Percentiles rank a stretch among this genome's conserved stretches.
phyloP scores from a whole-genome alignment of 2,329 filamentous ascomycete genomes.

The Amylocarpus encephaloides region DNA sequence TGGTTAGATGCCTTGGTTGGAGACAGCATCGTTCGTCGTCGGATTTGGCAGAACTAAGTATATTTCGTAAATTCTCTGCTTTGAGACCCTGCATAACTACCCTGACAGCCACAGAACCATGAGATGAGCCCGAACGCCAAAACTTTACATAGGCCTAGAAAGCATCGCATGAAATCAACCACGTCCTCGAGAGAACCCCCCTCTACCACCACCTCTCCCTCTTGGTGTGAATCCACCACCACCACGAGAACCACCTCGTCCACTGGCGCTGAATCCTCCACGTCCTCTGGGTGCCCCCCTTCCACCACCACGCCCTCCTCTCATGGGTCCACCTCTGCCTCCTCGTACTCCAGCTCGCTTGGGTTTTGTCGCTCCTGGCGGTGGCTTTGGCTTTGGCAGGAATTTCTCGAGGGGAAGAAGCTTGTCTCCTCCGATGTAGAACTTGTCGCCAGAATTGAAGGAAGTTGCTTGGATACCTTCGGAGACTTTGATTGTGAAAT shows the following conservation, averaged over 20 bases:
- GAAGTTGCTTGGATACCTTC: slow-evolving; percentile 92
- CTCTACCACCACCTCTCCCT: slow-evolving; percentile 28
- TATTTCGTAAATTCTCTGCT: slow-evolving; percentile 5
- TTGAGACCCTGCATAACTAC: slow-evolving; percentile 7
- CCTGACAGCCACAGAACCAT: slow-evolving; percentile 10
- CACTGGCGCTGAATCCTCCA: slow-evolving; percentile 41
- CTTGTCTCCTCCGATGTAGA: slow-evolving; percentile 94
- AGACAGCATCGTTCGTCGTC: no score
- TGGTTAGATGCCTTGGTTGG: no score
- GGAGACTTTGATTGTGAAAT: slow-evolving; percentile 95
- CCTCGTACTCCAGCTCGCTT: slow-evolving; percentile 58
- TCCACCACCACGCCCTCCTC: slow-evolving; percentile 36
- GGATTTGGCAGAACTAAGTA: background rate
- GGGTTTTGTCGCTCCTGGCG: slow-evolving; percentile 60
- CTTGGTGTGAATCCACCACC: slow-evolving; percentile 28
- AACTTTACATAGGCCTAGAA: slow-evolving; percentile 18
- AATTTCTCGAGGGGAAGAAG: slow-evolving; percentile 92
- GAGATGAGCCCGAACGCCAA: slow-evolving; percentile 24
- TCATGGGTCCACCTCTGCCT: slow-evolving; percentile 38
- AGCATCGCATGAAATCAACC: slow-evolving; percentile 13
- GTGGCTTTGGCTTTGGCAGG: slow-evolving; percentile 83
- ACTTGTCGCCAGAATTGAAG: slow-evolving; percentile 95
- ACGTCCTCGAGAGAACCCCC: slow-evolving; percentile 30
- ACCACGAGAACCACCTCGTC: slow-evolving; percentile 39
- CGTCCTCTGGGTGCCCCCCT: slow-evolving; percentile 49